Conservation (phyloP, 345 rosid genomes). For the Populus tremula region DNA sequence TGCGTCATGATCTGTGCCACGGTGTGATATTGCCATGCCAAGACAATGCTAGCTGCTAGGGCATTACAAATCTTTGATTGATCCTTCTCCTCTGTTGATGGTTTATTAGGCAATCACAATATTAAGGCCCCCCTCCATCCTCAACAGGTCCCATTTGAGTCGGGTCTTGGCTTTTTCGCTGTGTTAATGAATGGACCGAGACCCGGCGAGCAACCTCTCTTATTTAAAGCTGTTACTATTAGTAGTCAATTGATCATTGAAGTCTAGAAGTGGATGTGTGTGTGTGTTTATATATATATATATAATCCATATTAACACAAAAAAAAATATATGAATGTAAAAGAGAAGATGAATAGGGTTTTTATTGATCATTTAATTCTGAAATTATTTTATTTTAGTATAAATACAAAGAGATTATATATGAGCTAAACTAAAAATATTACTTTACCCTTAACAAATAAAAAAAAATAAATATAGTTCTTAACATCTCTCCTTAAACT, state of each 20-base stretch:
- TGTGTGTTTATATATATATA: too few species aligned
- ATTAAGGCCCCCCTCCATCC: slow-evolving; percentile 6
- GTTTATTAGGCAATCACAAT: slow-evolving; percentile 15
- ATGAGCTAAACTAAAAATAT: too few species aligned
- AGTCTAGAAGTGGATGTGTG: not conserved
- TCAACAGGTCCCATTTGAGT: slow-evolving; percentile 7
- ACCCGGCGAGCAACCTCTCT: not conserved
- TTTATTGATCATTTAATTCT: too few species aligned
- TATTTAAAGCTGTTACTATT: not conserved
- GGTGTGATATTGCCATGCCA: slow-evolving; percentile 1
- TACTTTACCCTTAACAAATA: too few species aligned
- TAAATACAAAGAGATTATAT: too few species aligned
- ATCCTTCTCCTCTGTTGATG: not conserved
- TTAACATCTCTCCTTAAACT: too few species aligned
- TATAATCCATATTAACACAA: too few species aligned
- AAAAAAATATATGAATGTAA: too few species aligned
- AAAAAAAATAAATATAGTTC: too few species aligned
- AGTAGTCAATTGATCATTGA: not conserved
- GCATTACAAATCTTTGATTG: not conserved
- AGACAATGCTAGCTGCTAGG: not conserved
- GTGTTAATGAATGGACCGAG: not conserved
- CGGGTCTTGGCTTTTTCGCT: too few species aligned
- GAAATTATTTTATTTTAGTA: too few species aligned
- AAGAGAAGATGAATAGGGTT: too few species aligned
- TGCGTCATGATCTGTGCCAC: slow-evolving; percentile 26